Evolutionary conservation across 2,329 filamentous ascomycete genomes (phyloP).

Genomic region (Fusarium goolgardi): DNA sequence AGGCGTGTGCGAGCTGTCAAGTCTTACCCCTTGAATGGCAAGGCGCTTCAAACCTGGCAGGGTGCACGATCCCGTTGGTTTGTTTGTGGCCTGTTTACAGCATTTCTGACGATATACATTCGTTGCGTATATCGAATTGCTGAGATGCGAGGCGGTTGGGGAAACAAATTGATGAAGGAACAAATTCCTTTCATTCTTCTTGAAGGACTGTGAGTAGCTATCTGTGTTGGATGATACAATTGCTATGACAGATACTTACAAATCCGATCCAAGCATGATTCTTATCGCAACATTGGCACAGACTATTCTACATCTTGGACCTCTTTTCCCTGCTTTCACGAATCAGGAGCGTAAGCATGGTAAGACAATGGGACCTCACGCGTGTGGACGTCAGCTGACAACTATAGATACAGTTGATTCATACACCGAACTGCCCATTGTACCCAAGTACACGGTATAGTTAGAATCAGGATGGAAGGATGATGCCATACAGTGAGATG

Average conservation of each 20-base stretch:
- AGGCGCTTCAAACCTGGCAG: not conserved
- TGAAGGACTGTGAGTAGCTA: slow-evolving; percentile 3
- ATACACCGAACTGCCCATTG: not conserved
- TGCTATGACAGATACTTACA: not conserved
- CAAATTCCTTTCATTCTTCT: slow-evolving; percentile 11
- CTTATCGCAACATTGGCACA: not conserved
- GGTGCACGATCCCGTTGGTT: not conserved
- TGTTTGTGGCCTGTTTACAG: not conserved
- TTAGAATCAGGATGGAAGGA: too few species aligned
- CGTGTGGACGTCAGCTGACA: not conserved
- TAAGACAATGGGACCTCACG: not conserved
- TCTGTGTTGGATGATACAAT: rapidly evolving
- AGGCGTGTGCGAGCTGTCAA: not conserved
- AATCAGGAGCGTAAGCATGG: not conserved
- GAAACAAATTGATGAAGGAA: slow-evolving; percentile 3
- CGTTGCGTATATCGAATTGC: slow-evolving; percentile 25
- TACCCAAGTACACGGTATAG: not conserved
- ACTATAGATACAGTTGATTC: not conserved
- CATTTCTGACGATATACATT: slow-evolving; percentile 16
- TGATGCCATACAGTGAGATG: too few species aligned
- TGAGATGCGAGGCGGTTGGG: slow-evolving; percentile 19
- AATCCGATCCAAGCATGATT: not conserved
- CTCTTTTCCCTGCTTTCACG: not conserved
- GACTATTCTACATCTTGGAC: slow-evolving; percentile 8
- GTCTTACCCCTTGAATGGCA: not conserved